Evolutionary conservation across 202 grass and related monocot genomes (phyloP).

Genomic region (Carex sylvatica): DNA sequence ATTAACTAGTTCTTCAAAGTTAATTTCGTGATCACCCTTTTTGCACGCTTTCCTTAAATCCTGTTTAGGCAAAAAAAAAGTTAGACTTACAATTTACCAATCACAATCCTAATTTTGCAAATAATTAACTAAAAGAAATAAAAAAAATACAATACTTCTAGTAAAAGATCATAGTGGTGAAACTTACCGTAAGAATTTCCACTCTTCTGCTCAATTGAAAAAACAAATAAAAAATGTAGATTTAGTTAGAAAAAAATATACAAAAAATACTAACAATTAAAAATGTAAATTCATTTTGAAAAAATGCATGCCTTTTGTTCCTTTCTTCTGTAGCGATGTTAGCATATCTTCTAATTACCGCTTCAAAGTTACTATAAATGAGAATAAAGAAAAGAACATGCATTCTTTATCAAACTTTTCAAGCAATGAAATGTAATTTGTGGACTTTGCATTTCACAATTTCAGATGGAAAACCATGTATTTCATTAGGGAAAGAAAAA

Average conservation of each 20-base stretch:
- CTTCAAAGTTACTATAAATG: constrained; percentile 53
- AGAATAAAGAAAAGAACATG: not conserved
- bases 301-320: constrained; percentile 55
- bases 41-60: constrained; percentile 91
- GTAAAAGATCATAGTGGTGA: not conserved
- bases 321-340: constrained; percentile 77
- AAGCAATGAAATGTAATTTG: not conserved
- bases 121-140: not conserved
- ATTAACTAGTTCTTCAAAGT: constrained; percentile 72
- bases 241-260: not conserved
- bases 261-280: not conserved
- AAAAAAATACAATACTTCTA: not conserved
- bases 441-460: not conserved
- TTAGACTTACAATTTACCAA: not conserved
- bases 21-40: constrained; percentile 76
- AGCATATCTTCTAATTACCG: constrained; percentile 64
- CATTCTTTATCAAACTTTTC: not conserved
- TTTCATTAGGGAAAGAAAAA: not conserved
- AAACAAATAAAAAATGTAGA: not conserved
- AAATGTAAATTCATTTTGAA: not conserved
- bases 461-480: not conserved
- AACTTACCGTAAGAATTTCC: constrained; percentile 78
- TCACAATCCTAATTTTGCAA: no score
- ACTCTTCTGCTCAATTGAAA: constrained; percentile 50
- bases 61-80: constrained; percentile 34